Evolutionary conservation across 257 asterid species (phyloP).

Genomic region (Oldenlandia corymbosa): DNA sequence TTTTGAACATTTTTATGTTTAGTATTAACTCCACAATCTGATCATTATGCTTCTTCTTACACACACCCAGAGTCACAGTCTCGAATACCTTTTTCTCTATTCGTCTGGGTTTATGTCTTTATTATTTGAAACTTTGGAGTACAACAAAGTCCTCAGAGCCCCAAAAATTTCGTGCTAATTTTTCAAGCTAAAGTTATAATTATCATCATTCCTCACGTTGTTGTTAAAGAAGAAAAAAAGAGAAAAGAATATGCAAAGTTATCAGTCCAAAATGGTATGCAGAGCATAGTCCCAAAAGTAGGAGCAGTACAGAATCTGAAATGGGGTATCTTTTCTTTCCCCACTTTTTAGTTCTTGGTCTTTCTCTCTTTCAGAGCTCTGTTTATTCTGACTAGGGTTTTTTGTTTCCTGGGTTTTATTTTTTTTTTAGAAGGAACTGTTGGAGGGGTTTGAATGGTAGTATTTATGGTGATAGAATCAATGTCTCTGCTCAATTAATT

Average conservation of each 20-base stretch:
- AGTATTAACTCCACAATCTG: constrained; percentile 30
- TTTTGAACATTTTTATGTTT: constrained; percentile 21
- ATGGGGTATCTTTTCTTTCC: constrained; percentile 26
- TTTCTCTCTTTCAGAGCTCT: constrained; percentile 28
- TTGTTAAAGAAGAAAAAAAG: neutral
- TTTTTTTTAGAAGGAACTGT: neutral
- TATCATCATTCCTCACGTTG: neutral
- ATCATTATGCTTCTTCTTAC: constrained; percentile 8
- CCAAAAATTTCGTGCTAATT: neutral
- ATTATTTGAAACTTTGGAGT: constrained; percentile 12
- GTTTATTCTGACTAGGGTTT: constrained; percentile 25
- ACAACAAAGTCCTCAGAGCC: constrained; percentile 11
- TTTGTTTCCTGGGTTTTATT: neutral
- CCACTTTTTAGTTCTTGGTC: constrained; percentile 26
- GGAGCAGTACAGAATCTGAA: constrained; percentile 27
- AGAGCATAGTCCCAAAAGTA: constrained; percentile 23
- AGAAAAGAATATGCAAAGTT: constrained; percentile 1
- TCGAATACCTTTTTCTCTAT: neutral
- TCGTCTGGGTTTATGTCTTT: neutral
- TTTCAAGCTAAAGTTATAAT: constrained; percentile 7
- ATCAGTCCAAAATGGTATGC: constrained; percentile 21
- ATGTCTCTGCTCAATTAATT: constrained; percentile 26
- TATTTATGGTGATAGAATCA: constrained; percentile 25
- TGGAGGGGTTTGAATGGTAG: constrained; percentile 24
- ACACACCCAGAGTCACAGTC: neutral